A percentile compares a stretch with the other conserved stretches of the same genome.
Evolutionary conservation across 108 stramenopile species (phyloP).

Genomic region (Discostella stelligeroides): DNA sequence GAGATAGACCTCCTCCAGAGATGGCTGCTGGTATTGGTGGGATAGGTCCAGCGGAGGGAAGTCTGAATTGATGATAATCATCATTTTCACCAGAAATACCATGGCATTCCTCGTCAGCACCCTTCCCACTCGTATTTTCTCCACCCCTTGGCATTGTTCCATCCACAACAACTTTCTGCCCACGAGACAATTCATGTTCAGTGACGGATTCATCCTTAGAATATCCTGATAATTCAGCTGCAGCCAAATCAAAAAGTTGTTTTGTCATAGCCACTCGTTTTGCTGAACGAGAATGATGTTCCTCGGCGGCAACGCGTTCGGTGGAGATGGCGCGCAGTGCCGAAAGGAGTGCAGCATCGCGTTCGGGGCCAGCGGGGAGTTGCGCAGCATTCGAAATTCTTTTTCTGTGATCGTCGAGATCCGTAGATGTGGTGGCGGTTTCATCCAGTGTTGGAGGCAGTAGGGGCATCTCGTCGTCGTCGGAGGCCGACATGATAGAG

Average conservation of each 20-base stretch:
- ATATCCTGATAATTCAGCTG: constrained; percentile 16
- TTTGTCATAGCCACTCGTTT: constrained; percentile 6
- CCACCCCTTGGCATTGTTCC: constrained; percentile 23
- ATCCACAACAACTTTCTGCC: constrained; percentile 14
- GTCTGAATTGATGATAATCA: constrained; percentile 13
- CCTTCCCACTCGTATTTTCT: constrained; percentile 17
- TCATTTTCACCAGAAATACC: constrained; percentile 9
- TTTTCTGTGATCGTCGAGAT: constrained; percentile 28
- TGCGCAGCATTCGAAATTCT: constrained; percentile 27
- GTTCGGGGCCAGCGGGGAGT: constrained; percentile 13
- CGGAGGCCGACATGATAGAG: no score
- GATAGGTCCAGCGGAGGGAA: constrained; percentile 27
- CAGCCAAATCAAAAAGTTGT: constrained; percentile 32
- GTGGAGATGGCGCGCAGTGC: constrained; percentile 19
- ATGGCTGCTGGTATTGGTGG: constrained; percentile 17
- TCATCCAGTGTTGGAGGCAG: neutral
- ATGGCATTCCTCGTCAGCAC: neutral
- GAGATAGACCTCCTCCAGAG: constrained; percentile 24
- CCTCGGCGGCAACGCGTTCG: constrained; percentile 33
- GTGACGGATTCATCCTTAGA: neutral
- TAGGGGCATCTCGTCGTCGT: no score
- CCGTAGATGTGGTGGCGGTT: neutral
- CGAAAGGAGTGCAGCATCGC: constrained; percentile 20
- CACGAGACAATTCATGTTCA: neutral
- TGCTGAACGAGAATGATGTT: constrained; percentile 12